Percentiles rank a stretch among this genome's conserved stretches.
These are phyloP conservation scores for Pichia deserticola DNA, from an alignment of 805 yeast species.

Conservation along the genomic window DNA sequence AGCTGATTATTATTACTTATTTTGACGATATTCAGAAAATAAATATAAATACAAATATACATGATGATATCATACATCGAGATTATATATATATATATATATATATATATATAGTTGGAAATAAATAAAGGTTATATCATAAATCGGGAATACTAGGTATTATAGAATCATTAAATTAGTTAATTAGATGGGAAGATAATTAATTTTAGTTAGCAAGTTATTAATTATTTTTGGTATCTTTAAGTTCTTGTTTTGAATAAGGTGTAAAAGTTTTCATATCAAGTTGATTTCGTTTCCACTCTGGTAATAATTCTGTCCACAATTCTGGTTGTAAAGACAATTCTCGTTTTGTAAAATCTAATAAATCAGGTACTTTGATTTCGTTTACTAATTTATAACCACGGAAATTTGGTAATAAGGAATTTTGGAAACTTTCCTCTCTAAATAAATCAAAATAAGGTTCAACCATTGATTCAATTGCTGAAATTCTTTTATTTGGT, in stretches of 20 bases:
- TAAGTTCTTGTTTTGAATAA: constrained; percentile 30
- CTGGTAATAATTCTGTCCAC: constrained; percentile 36
- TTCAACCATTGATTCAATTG: constrained; percentile 45
- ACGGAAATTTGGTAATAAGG: constrained; percentile 28
- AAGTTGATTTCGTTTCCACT: constrained; percentile 25
- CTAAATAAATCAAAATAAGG: constrained; percentile 51
- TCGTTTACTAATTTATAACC: constrained; percentile 34
- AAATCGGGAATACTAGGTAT: too few species aligned
- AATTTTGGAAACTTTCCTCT: constrained; percentile 15
- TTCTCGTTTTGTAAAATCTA: constrained; percentile 47
- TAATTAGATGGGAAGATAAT: neutral
- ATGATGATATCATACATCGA: too few species aligned
- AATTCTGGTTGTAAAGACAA: constrained; percentile 37
- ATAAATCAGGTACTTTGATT: constrained; percentile 37
- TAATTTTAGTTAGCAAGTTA: neutral
- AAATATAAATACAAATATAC: too few species aligned
- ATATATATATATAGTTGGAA: neutral
- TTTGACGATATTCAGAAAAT: too few species aligned
- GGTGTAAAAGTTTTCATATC: constrained; percentile 35
- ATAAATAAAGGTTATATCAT: too few species aligned
- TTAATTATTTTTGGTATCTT: constrained; percentile 21
- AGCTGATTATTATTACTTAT: too few species aligned
- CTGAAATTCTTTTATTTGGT: constrained; percentile 56
- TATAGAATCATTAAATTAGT: neutral
- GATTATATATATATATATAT: too few species aligned